Evolutionary conservation across 805 yeast species (phyloP).

Genomic region (Pichia deserticola): DNA sequence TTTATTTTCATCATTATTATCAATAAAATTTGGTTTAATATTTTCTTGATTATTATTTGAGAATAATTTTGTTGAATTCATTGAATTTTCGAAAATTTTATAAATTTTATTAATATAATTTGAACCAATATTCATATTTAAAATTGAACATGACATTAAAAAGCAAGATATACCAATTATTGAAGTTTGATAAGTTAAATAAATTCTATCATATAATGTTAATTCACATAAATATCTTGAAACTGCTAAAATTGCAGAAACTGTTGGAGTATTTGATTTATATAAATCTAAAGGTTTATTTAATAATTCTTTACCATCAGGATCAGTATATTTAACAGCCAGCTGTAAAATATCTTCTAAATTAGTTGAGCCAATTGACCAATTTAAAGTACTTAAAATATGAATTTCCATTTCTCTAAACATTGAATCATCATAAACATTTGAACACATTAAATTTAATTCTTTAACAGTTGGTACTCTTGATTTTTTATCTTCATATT

Average conservation of each 20-base stretch:
- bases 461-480: conserved; percentile 52
- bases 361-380: conserved; percentile 39
- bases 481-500: conserved; percentile 56
- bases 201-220: conserved; percentile 41
- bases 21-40: conserved; percentile 27
- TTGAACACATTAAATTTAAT: conserved; percentile 48
- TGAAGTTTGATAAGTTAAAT: conserved; percentile 37
- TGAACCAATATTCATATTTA: conserved; percentile 40
- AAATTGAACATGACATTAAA: conserved; percentile 46
- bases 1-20: neutral
- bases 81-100: conserved; percentile 9
- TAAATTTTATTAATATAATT: conserved; percentile 24
- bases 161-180: conserved; percentile 45
- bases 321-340: conserved; percentile 29
- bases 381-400: conserved; percentile 33
- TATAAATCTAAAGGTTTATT: conserved; percentile 22
- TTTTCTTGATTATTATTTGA: conserved; percentile 20
- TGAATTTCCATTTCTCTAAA: conserved; percentile 42
- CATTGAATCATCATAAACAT: conserved; percentile 44
- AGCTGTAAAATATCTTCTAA: conserved; percentile 45
- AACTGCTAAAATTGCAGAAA: conserved; percentile 48
- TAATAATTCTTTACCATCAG: conserved; percentile 26
- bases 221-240: conserved; percentile 49
- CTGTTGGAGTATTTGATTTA: conserved; percentile 29
- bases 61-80: conserved; percentile 1